phyloP scores from a whole-genome alignment of 208 protist genomes.

The Porcisia deanei region DNA sequence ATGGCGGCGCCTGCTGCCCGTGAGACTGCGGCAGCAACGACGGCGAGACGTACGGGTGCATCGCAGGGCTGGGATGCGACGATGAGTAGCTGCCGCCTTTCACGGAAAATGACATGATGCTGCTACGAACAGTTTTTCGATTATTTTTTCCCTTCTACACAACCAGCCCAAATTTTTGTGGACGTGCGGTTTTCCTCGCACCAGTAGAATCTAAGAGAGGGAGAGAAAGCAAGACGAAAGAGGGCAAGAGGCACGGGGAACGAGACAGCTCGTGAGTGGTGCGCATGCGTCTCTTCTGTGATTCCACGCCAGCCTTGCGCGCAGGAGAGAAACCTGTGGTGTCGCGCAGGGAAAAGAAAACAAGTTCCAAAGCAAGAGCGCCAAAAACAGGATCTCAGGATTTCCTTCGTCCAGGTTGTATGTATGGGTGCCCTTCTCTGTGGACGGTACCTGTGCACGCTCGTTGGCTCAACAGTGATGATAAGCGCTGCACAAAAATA shows the following conservation, averaged over 20 bases:
- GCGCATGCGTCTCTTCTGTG: neutral
- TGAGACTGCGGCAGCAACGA: constrained; percentile 39
- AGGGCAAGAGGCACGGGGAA: neutral
- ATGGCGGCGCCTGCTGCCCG: constrained; percentile 45
- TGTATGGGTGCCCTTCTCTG: neutral
- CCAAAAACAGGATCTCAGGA: neutral
- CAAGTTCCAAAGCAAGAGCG: neutral
- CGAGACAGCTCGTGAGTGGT: neutral
- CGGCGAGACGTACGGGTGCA: constrained; percentile 48
- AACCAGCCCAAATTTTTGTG: too few species aligned
- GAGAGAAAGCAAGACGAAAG: neutral
- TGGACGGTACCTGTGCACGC: neutral
- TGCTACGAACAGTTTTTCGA: neutral
- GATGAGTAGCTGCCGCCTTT: constrained; percentile 48
- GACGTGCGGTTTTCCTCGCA: too few species aligned
- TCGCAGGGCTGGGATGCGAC: constrained; percentile 45
- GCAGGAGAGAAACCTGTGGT: neutral
- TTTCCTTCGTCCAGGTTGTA: too few species aligned
- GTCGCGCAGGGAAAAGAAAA: neutral
- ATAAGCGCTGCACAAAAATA: neutral
- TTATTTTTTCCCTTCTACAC: neutral
- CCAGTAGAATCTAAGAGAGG: neutral
- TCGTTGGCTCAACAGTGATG: neutral
- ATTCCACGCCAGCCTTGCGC: neutral
- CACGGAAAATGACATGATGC: constrained; percentile 75